A percentile compares a stretch with the other conserved stretches of the same genome.
Conservation (phyloP, 257 asterid genomes). For the Thymus quinquecostatus region DNA sequence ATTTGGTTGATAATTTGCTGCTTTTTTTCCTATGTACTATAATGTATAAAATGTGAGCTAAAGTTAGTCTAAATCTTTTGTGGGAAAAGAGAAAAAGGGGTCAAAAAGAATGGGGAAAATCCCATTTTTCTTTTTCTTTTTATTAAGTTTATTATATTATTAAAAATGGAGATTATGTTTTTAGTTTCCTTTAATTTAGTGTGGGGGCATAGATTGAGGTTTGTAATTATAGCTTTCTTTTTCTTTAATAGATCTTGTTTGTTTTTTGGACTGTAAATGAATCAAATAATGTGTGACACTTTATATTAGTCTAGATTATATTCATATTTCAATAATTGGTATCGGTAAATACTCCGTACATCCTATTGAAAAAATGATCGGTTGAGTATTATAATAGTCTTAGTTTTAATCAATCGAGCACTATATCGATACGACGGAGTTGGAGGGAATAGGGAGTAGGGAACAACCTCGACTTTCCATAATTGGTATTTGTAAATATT, state of each 20-base stretch:
- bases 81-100: constrained; percentile 47
- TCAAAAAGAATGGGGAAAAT: constrained; percentile 47
- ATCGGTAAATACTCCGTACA: too few relatives aligned
- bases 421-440: too few relatives aligned
- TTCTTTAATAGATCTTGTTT: background rate
- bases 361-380: too few relatives aligned
- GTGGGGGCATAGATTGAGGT: constrained; percentile 28
- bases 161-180: constrained; percentile 1
- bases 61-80: constrained; percentile 34
- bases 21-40: background rate
- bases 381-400: too few relatives aligned
- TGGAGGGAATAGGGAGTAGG: too few relatives aligned
- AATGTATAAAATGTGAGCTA: constrained; percentile 35
- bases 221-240: constrained; percentile 27
- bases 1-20: constrained; percentile 44
- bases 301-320: too few relatives aligned
- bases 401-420: too few relatives aligned
- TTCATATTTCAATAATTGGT: too few relatives aligned
- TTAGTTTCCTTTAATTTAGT: constrained; percentile 18
- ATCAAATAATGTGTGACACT: background rate
- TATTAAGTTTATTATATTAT: constrained; percentile 1
- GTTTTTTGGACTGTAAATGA: background rate
- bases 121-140: constrained; percentile 23
- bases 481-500: background rate
- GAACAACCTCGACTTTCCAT: too few relatives aligned